A percentile compares a stretch with the other conserved stretches of the same genome.
Conservation (phyloP, 768 basidiomycete genomes). For the Phylloporus arenicola region DNA sequence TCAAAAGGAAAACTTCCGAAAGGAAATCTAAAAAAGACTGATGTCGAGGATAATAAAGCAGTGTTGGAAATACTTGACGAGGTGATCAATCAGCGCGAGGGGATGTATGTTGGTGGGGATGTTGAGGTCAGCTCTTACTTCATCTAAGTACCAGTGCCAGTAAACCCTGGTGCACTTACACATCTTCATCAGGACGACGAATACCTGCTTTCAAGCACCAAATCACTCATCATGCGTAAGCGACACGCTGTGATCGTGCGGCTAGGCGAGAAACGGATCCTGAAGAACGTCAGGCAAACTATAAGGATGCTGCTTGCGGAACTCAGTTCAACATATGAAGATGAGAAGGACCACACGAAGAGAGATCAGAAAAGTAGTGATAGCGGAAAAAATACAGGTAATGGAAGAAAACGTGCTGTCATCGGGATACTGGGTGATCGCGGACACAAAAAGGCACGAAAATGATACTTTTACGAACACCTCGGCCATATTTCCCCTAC, state of each 20-base stretch:
- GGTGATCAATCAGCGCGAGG: conserved; percentile 44
- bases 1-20: conserved; percentile 72
- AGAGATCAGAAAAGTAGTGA: neutral
- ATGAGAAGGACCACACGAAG: conserved; percentile 1
- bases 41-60: conserved; percentile 9
- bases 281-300: conserved; percentile 32
- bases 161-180: neutral
- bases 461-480: neutral
- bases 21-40: conserved; percentile 36
- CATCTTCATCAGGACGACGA: conserved; percentile 45
- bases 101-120: conserved; percentile 35
- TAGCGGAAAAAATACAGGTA: neutral
- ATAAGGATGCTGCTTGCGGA: conserved; percentile 7
- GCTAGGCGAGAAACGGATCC: conserved; percentile 72
- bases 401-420: conserved; percentile 15
- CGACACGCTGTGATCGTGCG: conserved; percentile 67
- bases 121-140: conserved; percentile 37
- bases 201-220: conserved; percentile 27
- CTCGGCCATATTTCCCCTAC: neutral
- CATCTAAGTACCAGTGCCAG: neutral
- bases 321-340: neutral
- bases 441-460: conserved; percentile 20
- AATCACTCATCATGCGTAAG: conserved; percentile 39
- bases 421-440: conserved; percentile 1
- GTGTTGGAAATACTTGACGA: conserved; percentile 44